Evolutionary conservation across 2,329 filamentous ascomycete species (phyloP), one percentile per base, ranked within the genome.

Genomic region (Aureobasidium sp.): DNA sequence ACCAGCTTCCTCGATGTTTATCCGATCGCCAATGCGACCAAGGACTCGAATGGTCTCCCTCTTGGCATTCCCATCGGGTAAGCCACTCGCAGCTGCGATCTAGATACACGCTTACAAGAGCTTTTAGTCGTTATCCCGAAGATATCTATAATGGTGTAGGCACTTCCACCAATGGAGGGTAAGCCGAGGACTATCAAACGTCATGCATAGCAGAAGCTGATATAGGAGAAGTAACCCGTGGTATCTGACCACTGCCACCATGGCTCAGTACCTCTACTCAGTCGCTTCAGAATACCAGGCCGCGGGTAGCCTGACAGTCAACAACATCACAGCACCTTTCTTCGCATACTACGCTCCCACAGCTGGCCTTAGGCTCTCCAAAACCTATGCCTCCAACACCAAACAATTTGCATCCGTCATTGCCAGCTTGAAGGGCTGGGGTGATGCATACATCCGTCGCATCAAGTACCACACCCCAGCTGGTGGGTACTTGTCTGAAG

Each of bases 71-170:
- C 71, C 7, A 67, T 73, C n/a, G 71, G 67, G 67, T 68, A 52
- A 61, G 65, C 48, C 5, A 2, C 15, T 36, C 7, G 10, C 5
- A 36, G 5, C 17, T 17, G 34, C 12, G 12, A 5, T 37, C 1
- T 7, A 7, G n/a, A 32, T 10, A 34, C 9, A n/a, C 13, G 41
- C 66, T 68, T 15, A 67, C 42, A 23, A 27, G 20, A 8, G 20
- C 20, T 10, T 10, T 5, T 36, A 67, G 71, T 3, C 69, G 71
- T 5, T 73, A 73, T 51, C 70, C 71, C n/a, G 71, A 73, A 61
- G 72, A 73, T 52, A 66, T 72, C 15, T 73, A 73, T 63, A 71
- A 70, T 39, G 71, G 71, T 9, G 68, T 66, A 10, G 71, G 68
- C 4, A 73, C 70, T 5, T 61, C 65, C 26, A 20, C 37, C 1